phyloP scores from a whole-genome alignment of 1,139 yeast species.

The Candida sanyaensis region DNA sequence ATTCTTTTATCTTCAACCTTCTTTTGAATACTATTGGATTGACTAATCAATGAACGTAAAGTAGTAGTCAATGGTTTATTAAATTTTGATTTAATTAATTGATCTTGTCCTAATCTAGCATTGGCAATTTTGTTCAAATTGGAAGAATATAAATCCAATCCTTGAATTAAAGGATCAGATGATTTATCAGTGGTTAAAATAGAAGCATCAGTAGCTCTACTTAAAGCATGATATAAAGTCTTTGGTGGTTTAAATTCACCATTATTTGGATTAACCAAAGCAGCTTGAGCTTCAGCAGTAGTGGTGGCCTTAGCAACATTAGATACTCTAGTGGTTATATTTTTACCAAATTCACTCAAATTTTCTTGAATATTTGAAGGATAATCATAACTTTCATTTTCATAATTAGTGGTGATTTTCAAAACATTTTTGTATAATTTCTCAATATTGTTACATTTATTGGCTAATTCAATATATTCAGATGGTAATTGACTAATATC shows the following conservation, averaged over 20 bases:
- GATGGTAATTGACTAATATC: slow-evolving; percentile 82
- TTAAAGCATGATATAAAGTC: slow-evolving; percentile 81
- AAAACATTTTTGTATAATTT: slow-evolving; percentile 71
- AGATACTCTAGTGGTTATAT: slow-evolving; percentile 63
- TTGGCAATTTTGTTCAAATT: slow-evolving; percentile 69
- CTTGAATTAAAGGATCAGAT: slow-evolving; percentile 48
- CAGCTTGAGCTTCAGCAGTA: slow-evolving; percentile 83
- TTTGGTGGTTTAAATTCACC: slow-evolving; percentile 68
- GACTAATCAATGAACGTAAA: slow-evolving; percentile 62
- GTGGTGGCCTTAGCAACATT: slow-evolving; percentile 75
- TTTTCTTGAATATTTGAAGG: slow-evolving; percentile 80
- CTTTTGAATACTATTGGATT: slow-evolving; percentile 71
- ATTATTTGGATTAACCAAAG: slow-evolving; percentile 57
- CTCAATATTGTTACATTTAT: slow-evolving; percentile 74
- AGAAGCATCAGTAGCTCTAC: slow-evolving; percentile 69
- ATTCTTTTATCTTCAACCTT: slow-evolving; percentile 79
- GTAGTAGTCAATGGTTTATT: slow-evolving; percentile 69
- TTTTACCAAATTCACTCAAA: slow-evolving; percentile 70
- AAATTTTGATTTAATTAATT: slow-evolving; percentile 66
- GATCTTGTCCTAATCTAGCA: slow-evolving; percentile 83
- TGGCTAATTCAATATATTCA: slow-evolving; percentile 76
- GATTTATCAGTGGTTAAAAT: slow-evolving; percentile 47
- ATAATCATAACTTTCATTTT: slow-evolving; percentile 80
- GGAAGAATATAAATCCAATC: slow-evolving; percentile 45
- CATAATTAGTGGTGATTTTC: slow-evolving; percentile 70